Conservation (phyloP, 164 flowering plant species). For the Sedum album region DNA sequence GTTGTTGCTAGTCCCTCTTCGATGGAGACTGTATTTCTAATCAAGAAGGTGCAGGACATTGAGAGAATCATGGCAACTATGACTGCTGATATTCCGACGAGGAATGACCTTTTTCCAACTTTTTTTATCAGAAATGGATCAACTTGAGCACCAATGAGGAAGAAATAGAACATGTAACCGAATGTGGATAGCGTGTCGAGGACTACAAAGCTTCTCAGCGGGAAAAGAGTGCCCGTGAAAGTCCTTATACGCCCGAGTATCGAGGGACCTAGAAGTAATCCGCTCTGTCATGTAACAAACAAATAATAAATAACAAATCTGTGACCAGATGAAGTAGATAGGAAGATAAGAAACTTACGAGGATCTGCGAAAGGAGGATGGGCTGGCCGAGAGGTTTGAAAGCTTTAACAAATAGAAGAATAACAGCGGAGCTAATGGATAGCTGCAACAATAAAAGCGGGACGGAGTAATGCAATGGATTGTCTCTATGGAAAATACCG, state of each 20-base stretch:
- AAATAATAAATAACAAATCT: not conserved
- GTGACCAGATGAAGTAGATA: no score
- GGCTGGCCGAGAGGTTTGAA: not conserved
- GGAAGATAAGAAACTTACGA: not conserved
- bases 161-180: not conserved
- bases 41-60: not conserved
- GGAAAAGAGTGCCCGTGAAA: not conserved
- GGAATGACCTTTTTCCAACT: not conserved
- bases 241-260: not conserved
- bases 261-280: not conserved
- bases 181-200: not conserved
- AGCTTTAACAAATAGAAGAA: not conserved
- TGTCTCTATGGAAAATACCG: not conserved
- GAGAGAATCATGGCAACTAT: conserved; percentile 9
- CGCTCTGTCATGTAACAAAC: not conserved
- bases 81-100: conserved; percentile 15
- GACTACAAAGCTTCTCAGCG: not conserved
- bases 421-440: not conserved
- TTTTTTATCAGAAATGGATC: not conserved
- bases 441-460: not conserved
- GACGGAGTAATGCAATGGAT: not conserved
- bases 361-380: not conserved
- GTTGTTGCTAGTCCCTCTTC: not conserved
- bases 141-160: not conserved
- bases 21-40: not conserved